Conservation (phyloP, 1,139 yeast genomes). For the Yamadazyma atlantica region DNA sequence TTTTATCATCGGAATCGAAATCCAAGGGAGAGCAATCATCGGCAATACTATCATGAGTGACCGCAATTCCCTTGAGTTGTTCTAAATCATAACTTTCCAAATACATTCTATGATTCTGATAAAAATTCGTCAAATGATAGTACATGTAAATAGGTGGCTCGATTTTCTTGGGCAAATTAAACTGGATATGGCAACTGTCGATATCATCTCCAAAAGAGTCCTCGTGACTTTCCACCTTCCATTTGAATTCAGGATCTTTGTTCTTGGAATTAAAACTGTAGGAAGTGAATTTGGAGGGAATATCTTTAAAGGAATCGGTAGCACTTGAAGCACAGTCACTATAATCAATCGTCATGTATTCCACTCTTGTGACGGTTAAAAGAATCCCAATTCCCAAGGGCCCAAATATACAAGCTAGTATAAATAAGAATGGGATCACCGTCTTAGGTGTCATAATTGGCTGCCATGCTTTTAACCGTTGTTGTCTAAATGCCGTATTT, state of each 20-base stretch:
- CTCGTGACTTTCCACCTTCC: slow-evolving; percentile 47
- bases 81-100: slow-evolving; percentile 67
- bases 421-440: slow-evolving; percentile 65
- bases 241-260: slow-evolving; percentile 46
- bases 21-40: slow-evolving; percentile 62
- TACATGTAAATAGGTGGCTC: slow-evolving; percentile 63
- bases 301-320: slow-evolving; percentile 28
- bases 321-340: slow-evolving; percentile 52
- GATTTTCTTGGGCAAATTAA: slow-evolving; percentile 58
- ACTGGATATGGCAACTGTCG: slow-evolving; percentile 54
- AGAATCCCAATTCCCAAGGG: slow-evolving; percentile 74
- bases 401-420: slow-evolving; percentile 65
- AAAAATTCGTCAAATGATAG: slow-evolving; percentile 71
- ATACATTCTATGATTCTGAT: slow-evolving; percentile 76
- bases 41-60: slow-evolving; percentile 42
- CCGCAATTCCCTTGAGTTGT: slow-evolving; percentile 66
- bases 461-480: slow-evolving; percentile 78
- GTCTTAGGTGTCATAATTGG: slow-evolving; percentile 75
- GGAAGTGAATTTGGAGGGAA: slow-evolving; percentile 52
- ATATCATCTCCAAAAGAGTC: slow-evolving; percentile 35
- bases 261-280: slow-evolving; percentile 54
- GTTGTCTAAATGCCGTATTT: slow-evolving; percentile 78
- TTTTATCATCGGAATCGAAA: slow-evolving; percentile 31
- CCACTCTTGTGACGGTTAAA: slow-evolving; percentile 58
- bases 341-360: slow-evolving; percentile 58